Percentiles rank a stretch among this genome's conserved stretches.
phyloP scores from a whole-genome alignment of 2,329 filamentous ascomycete genomes.

The Apiospora aurea region DNA sequence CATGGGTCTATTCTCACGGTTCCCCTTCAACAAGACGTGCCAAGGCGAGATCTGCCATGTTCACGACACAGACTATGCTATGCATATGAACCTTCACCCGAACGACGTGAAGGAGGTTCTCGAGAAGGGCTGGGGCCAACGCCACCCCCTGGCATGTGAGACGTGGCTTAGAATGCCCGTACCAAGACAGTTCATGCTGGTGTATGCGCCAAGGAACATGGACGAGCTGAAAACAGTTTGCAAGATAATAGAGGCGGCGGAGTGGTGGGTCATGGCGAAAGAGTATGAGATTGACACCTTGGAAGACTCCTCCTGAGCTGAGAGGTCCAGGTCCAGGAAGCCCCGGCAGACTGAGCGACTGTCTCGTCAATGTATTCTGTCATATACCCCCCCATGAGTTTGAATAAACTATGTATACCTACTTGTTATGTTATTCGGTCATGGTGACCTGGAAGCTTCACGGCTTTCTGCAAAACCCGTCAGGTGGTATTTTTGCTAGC shows the following conservation, averaged over 20 bases:
- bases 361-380: neutral
- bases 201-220: slow-evolving; percentile 76
- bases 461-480: neutral
- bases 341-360: neutral
- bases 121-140: slow-evolving; percentile 80
- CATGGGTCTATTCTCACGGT: slow-evolving; percentile 73
- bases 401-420: neutral
- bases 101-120: slow-evolving; percentile 77
- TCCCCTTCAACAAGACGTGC: slow-evolving; percentile 73
- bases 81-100: slow-evolving; percentile 84
- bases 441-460: neutral
- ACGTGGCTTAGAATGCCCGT: slow-evolving; percentile 71
- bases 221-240: slow-evolving; percentile 72
- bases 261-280: slow-evolving; percentile 68
- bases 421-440: neutral
- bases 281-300: slow-evolving; percentile 46
- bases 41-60: slow-evolving; percentile 85
- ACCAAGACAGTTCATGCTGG: slow-evolving; percentile 77
- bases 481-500: neutral
- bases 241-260: slow-evolving; percentile 75
- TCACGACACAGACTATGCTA: slow-evolving; percentile 76
- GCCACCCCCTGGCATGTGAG: slow-evolving; percentile 71
- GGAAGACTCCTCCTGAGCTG: slow-evolving; percentile 14
- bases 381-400: neutral
- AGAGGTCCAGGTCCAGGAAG: neutral